Conservation (phyloP, 2,329 filamentous ascomycete species). For the Phialophora tarda region DNA sequence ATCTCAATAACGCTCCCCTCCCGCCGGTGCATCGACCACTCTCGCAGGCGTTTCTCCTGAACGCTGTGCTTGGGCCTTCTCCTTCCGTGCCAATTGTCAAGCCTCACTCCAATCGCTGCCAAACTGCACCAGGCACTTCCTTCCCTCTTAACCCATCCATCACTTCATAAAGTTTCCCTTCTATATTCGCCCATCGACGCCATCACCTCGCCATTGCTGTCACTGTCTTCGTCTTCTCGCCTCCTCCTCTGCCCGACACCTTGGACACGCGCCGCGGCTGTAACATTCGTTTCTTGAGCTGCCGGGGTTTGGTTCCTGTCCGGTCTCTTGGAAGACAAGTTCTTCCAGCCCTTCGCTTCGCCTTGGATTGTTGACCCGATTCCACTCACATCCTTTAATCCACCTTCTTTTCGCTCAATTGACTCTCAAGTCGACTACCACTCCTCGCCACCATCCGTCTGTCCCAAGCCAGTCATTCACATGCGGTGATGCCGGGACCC, state of each 20-base stretch:
- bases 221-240: slow-evolving; percentile 22
- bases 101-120: slow-evolving; percentile 6
- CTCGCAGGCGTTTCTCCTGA: slow-evolving; percentile 17
- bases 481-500: slow-evolving; percentile 20
- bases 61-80: slow-evolving; percentile 13
- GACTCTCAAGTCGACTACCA: slow-evolving; percentile 4
- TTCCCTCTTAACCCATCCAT: slow-evolving; percentile 13
- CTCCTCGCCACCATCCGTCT: not conserved
- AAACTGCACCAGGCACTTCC: slow-evolving; percentile 16
- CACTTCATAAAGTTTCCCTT: slow-evolving; percentile 16
- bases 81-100: slow-evolving; percentile 11
- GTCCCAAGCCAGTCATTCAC: slow-evolving; percentile 3
- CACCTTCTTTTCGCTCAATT: slow-evolving; percentile 27
- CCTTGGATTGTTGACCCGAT: slow-evolving; percentile 21
- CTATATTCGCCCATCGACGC: slow-evolving; percentile 26
- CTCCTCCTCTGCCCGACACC: slow-evolving; percentile 12
- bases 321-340: slow-evolving; percentile 14
- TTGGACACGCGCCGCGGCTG: slow-evolving; percentile 29
- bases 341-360: slow-evolving; percentile 29
- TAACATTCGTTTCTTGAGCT: slow-evolving; percentile 36
- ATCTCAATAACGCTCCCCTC: slow-evolving; percentile 7
- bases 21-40: slow-evolving; percentile 4
- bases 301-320: slow-evolving; percentile 6
- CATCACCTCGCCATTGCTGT: slow-evolving; percentile 9
- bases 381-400: slow-evolving; percentile 20